These are phyloP conservation scores for Dicorynia guianensis DNA, from an alignment of 306 rosid species.

Conservation along the genomic window DNA sequence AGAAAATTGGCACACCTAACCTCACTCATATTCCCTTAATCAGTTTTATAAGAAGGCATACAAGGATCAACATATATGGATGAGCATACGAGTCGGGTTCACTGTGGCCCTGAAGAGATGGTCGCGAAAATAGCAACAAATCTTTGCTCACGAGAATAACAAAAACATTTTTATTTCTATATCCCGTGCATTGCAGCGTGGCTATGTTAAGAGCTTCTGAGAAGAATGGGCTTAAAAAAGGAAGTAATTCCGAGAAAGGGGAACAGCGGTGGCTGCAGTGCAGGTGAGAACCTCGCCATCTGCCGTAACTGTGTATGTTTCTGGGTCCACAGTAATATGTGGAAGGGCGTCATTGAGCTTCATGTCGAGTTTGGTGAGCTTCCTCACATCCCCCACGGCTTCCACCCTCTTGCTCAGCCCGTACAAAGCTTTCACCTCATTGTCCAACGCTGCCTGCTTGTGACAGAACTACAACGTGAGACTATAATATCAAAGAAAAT, in stretches of 20 bases:
- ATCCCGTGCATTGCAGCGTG: neutral
- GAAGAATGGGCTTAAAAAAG: conserved; percentile 54
- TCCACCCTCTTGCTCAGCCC: conserved; percentile 74
- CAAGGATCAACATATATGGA: too few species aligned
- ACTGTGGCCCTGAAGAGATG: too few species aligned
- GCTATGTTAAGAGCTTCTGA: too few species aligned
- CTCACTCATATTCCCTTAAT: too few species aligned
- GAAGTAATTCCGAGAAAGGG: conserved; percentile 84
- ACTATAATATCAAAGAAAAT: conserved; percentile 18
- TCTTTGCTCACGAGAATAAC: too few species aligned
- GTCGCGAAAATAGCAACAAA: too few species aligned
- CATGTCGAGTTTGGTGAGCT: conserved; percentile 86
- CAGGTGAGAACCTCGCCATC: conserved; percentile 81
- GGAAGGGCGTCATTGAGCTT: conserved; percentile 85
- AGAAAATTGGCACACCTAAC: too few species aligned
- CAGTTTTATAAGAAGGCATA: too few species aligned
- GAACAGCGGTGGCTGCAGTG: conserved; percentile 66
- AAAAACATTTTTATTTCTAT: too few species aligned
- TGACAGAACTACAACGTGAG: conserved; percentile 28
- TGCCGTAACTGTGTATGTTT: conserved; percentile 75
- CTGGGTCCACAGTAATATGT: conserved; percentile 83
- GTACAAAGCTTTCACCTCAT: conserved; percentile 64
- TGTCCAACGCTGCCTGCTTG: conserved; percentile 66
- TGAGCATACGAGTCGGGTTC: too few species aligned
- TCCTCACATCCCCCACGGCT: conserved; percentile 74